Conservation (phyloP, 148 eudicot genomes). For the Cornus florida region DNA sequence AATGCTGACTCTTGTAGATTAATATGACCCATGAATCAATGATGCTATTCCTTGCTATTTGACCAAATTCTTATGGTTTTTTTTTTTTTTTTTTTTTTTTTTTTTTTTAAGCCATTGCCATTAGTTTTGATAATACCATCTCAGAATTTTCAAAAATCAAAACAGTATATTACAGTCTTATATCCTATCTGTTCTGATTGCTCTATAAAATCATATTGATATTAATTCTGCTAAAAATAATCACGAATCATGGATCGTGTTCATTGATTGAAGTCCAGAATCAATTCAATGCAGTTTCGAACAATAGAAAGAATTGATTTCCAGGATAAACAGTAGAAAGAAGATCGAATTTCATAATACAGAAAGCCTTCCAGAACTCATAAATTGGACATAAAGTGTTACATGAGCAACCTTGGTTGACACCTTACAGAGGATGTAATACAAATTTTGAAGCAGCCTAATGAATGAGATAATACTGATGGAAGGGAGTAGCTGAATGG, state of each 20-base stretch:
- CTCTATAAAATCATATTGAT: not conserved
- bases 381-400: slow-evolving; percentile 1
- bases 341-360: not conserved
- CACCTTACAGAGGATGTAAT: not conserved
- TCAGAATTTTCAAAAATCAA: too few species aligned
- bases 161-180: too few species aligned
- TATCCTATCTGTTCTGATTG: too few species aligned
- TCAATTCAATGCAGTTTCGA: not conserved
- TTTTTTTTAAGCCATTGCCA: too few species aligned
- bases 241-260: not conserved
- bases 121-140: too few species aligned
- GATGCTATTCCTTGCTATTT: too few species aligned
- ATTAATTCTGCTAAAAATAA: not conserved
- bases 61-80: too few species aligned
- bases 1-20: too few species aligned
- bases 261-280: not conserved
- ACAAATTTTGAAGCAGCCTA: not conserved
- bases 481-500: not conserved
- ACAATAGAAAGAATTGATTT: not conserved
- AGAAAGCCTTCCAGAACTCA: not conserved
- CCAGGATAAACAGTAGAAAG: not conserved
- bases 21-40: too few species aligned
- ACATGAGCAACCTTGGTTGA: not conserved
- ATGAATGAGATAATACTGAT: not conserved
- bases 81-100: too few species aligned